Conservation (phyloP, 2,329 filamentous ascomycete species). For the Arthrinium phaeospermum region DNA sequence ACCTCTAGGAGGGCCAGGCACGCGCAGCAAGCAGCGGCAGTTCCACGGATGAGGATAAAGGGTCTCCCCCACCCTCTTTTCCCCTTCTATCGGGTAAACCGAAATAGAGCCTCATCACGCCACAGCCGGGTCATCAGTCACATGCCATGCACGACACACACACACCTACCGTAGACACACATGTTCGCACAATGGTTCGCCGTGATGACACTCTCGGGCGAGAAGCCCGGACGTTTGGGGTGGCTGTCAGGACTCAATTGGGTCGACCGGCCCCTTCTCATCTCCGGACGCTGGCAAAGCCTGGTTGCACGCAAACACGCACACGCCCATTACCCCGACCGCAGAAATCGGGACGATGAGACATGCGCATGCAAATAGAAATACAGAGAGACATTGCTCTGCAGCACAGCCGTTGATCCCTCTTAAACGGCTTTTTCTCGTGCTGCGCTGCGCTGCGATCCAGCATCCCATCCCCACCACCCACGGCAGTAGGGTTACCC, state of each 20-base stretch:
- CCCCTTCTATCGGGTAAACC: neutral
- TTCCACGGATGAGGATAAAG: neutral
- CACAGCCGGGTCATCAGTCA: neutral
- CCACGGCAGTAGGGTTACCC: neutral
- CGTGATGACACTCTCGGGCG: neutral
- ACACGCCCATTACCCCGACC: neutral
- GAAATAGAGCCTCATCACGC: slow-evolving; percentile 8
- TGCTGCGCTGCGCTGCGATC: neutral
- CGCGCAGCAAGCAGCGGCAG: neutral
- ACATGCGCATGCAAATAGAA: neutral
- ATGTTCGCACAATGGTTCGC: neutral
- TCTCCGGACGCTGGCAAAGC: neutral
- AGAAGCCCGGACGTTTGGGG: slow-evolving; percentile 1
- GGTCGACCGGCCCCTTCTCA: neutral
- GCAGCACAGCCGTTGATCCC: neutral
- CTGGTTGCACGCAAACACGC: neutral
- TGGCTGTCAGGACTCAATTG: neutral
- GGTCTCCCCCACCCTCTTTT: neutral
- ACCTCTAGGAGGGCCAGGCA: neutral
- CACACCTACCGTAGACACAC: neutral
- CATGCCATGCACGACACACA: neutral
- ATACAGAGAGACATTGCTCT: neutral
- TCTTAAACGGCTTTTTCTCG: neutral
- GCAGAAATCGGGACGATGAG: neutral
- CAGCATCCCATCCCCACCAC: neutral